Evolutionary conservation across 441 rosid species (phyloP), one percentile per base, ranked within the genome.

Genomic region (Pelargonium cotyledonis): DNA sequence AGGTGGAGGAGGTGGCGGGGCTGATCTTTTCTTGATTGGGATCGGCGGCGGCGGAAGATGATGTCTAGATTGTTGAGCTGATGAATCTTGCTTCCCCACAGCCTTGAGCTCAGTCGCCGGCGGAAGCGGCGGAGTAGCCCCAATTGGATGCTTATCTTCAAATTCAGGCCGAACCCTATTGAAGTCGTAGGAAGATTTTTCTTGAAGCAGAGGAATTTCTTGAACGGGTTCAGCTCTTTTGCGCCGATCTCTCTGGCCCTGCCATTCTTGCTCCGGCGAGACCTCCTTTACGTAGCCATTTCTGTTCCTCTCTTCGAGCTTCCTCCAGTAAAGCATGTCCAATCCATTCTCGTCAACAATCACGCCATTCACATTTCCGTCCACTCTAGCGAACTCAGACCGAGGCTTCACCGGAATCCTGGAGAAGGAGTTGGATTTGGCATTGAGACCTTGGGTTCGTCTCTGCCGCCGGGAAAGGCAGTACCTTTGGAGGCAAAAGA

Each of bases 251-350:
- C 74, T 73, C 35, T 73, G 61, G 57, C 60, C 67, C 51, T 65
- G 62, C 66, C 64, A 68, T 40, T 75, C 78, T 69, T 76, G 81
- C 65, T 58, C 65, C 77, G 7, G 5, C 75, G 15, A 49, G 15
- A 49, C 57, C 57, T 49, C 65, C 77, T 16, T 68, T 78, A 38
- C 57, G 18, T 49, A 49, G 3, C 57, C 57, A 12, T 49, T 49
- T 21, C 66, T 79, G 41, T 77, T 77, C 40, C 70, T 70, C 43
- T 71, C 85, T 63, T 82, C 83, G 44, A 80, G 84, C 72, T 80
- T 81, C 69, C 83, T 88, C 98, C 96, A 92, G 65, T 90, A 95
- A 72, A 89, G 73, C 57, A 92, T 93, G 78, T 92, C 98, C 73
- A 82, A 77, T 0, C 99, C 98, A 68, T 89, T 81, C 70, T 90